Percentiles rank a stretch among this genome's conserved stretches.
Conservation (phyloP, 2,329 filamentous ascomycete species). For the Alternaria panax region DNA sequence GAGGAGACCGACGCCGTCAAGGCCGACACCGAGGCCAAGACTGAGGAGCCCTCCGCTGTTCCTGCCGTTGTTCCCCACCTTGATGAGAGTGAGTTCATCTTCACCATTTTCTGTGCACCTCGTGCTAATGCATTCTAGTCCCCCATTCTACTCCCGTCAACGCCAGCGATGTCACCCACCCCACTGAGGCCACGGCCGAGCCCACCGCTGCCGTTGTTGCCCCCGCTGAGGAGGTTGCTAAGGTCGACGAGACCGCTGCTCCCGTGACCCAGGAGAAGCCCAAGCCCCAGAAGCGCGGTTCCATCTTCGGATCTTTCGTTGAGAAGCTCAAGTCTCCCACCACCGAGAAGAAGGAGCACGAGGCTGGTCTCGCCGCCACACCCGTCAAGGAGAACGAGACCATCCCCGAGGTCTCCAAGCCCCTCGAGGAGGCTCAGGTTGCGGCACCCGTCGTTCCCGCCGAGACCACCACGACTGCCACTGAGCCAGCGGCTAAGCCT, state of each 20-base stretch:
- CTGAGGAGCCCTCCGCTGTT: slow-evolving; percentile 39
- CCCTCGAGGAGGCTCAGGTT: slow-evolving; percentile 49
- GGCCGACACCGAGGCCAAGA: slow-evolving; percentile 44
- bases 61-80: slow-evolving; percentile 40
- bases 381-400: slow-evolving; percentile 58
- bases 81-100: slow-evolving; percentile 40
- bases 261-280: slow-evolving; percentile 52
- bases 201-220: slow-evolving; percentile 34
- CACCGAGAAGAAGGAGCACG: slow-evolving; percentile 73
- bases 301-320: slow-evolving; percentile 78
- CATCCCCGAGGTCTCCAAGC: slow-evolving; percentile 45
- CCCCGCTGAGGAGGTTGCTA: slow-evolving; percentile 53
- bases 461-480: slow-evolving; percentile 36
- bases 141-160: slow-evolving; percentile 48
- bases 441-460: slow-evolving; percentile 42
- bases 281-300: slow-evolving; percentile 82
- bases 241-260: slow-evolving; percentile 53
- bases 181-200: slow-evolving; percentile 56
- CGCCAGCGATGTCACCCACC: slow-evolving; percentile 37
- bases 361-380: slow-evolving; percentile 60
- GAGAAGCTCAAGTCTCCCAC: slow-evolving; percentile 63
- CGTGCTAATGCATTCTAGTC: slow-evolving; percentile 22
- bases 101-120: neutral
- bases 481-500: slow-evolving; percentile 35
- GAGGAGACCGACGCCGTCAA: slow-evolving; percentile 49